A percentile compares a stretch with the other conserved stretches of the same genome.
These are phyloP conservation scores for Pseudozyma hubeiensis DNA, from an alignment of 1,284 basidiomycete species.

Conservation along the genomic window DNA sequence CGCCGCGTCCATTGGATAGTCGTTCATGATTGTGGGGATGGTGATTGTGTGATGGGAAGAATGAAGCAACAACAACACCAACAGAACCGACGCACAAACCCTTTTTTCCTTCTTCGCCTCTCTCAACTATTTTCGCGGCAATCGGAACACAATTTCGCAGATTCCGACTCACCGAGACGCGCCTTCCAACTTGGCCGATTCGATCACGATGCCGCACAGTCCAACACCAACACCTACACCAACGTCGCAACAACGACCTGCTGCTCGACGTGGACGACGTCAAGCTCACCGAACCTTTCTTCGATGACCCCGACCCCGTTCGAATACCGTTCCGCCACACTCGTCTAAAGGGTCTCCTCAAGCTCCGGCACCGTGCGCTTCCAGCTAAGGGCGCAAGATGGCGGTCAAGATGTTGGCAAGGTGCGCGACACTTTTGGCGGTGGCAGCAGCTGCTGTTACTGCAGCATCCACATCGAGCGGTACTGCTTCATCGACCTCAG, in stretches of 20 bases:
- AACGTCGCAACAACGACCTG: not conserved
- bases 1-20: conserved; percentile 53
- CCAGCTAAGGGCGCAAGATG: conserved; percentile 12
- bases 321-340: too few relatives aligned
- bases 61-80: conserved; percentile 1
- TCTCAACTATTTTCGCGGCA: conserved; percentile 11
- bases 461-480: conserved; percentile 7
- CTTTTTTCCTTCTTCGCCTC: not conserved
- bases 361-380: not conserved
- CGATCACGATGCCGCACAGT: conserved; percentile 16
- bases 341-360: too few relatives aligned
- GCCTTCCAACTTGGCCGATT: not conserved
- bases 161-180: conserved; percentile 1
- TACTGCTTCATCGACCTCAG: not conserved
- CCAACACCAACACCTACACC: conserved; percentile 1
- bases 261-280: not conserved
- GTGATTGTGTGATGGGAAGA: conserved; percentile 4
- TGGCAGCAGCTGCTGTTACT: conserved; percentile 10
- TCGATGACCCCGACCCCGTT: not conserved
- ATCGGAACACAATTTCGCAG: conserved; percentile 9
- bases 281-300: not conserved
- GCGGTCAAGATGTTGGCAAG: conserved; percentile 12
- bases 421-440: conserved; percentile 6
- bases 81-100: conserved; percentile 12
- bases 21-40: conserved; percentile 32